phyloP scores from a whole-genome alignment of 352 stramenopile species.

The Phytophthora idaei region DNA sequence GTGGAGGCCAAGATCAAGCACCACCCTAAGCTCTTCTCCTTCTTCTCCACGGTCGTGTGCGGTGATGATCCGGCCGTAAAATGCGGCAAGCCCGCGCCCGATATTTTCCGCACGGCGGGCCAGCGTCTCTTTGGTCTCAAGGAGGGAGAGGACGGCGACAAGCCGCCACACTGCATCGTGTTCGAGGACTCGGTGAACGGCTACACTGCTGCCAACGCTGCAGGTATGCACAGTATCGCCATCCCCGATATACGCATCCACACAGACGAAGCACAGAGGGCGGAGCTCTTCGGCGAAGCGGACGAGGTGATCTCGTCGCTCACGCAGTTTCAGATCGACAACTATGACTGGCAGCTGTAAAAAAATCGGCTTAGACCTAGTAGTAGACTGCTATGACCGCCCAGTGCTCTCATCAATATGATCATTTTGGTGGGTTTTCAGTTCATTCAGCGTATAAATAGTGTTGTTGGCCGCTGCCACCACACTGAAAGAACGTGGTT shows the following conservation, averaged over 20 bases:
- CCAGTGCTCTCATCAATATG: slow-evolving; percentile 23
- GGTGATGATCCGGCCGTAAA: slow-evolving; percentile 77
- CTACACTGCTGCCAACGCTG: slow-evolving; percentile 63
- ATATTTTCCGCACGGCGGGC: slow-evolving; percentile 80
- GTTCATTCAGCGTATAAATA: slow-evolving; percentile 29
- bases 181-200: slow-evolving; percentile 83
- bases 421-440: slow-evolving; percentile 9
- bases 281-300: slow-evolving; percentile 56
- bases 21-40: slow-evolving; percentile 77
- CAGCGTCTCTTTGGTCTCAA: slow-evolving; percentile 55
- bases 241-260: slow-evolving; percentile 78
- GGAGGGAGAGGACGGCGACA: slow-evolving; percentile 36
- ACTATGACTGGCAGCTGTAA: slow-evolving; percentile 59
- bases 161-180: slow-evolving; percentile 58
- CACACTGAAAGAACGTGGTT: neutral
- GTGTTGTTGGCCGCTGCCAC: neutral
- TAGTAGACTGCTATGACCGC: neutral
- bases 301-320: slow-evolving; percentile 72
- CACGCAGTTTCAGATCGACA: slow-evolving; percentile 58
- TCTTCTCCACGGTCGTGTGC: slow-evolving; percentile 76
- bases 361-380: neutral
- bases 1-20: slow-evolving; percentile 70
- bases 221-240: slow-evolving; percentile 73
- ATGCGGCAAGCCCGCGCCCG: slow-evolving; percentile 73
- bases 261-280: slow-evolving; percentile 45